phyloP scores from a whole-genome alignment of 1,284 basidiomycete genomes.

The Trametes pubescens region DNA sequence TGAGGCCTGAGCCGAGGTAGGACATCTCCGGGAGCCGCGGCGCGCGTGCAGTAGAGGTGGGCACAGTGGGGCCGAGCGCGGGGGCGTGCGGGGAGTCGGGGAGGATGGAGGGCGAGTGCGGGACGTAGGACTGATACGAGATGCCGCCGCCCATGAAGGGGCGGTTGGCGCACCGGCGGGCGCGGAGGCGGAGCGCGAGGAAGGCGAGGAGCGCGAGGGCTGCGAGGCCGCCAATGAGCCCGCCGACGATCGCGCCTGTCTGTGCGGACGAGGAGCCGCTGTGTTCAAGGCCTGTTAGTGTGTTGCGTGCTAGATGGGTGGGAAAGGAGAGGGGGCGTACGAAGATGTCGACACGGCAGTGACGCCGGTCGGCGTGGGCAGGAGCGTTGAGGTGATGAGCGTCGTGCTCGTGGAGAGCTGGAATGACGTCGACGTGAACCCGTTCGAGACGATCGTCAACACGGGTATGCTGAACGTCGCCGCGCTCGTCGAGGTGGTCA shows the following conservation, averaged over 20 bases:
- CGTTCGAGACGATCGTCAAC: slow-evolving; percentile 9
- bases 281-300: background rate
- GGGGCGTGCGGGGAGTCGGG: slow-evolving; percentile 26
- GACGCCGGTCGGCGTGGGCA: slow-evolving; percentile 3
- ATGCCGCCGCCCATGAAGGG: slow-evolving; percentile 29
- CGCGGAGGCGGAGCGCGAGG: slow-evolving; percentile 32
- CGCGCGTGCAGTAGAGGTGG: background rate
- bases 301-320: background rate
- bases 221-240: slow-evolving; percentile 28
- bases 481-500: slow-evolving; percentile 15
- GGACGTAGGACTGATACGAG: slow-evolving; percentile 18
- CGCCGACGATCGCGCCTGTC: slow-evolving; percentile 32
- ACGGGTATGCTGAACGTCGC: slow-evolving; percentile 13
- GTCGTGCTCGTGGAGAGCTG: slow-evolving; percentile 22
- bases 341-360: background rate
- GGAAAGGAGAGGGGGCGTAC: slow-evolving; percentile 6
- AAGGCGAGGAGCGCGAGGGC: slow-evolving; percentile 27
- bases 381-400: slow-evolving; percentile 17
- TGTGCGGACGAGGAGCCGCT: slow-evolving; percentile 11
- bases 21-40: slow-evolving; percentile 1
- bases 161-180: slow-evolving; percentile 23
- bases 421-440: slow-evolving; percentile 18
- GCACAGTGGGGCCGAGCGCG: background rate
- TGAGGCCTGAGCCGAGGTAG: slow-evolving; percentile 7
- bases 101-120: slow-evolving; percentile 23